Evolutionary conservation across 805 yeast genomes (phyloP), one percentile per base, ranked within the genome.

Genomic region (Candida anglica): DNA sequence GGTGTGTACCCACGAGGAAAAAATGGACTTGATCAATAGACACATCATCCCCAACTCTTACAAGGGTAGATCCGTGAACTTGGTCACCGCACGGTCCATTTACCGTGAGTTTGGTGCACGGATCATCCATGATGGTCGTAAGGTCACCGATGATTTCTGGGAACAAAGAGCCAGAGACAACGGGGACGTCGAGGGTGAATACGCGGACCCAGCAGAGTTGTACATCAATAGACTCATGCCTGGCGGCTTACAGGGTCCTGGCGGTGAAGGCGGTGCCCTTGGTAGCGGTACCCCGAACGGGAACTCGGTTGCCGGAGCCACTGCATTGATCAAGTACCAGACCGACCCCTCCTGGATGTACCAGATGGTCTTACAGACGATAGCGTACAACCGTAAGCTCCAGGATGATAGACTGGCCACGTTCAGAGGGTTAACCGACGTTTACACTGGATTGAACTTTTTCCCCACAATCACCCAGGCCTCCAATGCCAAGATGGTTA

Each of bases 21-120:
- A 91, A 54, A 75, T 75, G 61, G 91, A 86, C 48, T 64, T 93
- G 48, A 86, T 93, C 30, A 79, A 79, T 27, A 73, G 94, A 23
- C 86, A 83, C 17, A 67, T 86, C 27, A 75, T 93, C 44, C 96
- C 98, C 2, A 83, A 81, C 44, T 84, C 96, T 2, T 91, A 87
- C 59, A 87, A 87, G 60, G 93, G 95, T 30, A 74, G 98, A 46
- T 75, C 87, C 1, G 89, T 93, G 22, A 89, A 93, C 39, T 66
- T 91, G 26, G 95, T 93, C 5, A 81, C 97, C 5, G 97, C 98
- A 0, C 75, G 94, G 37, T 81, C 94, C 11, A 79, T 88, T 2
- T 93, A 75, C 61, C 73, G 88, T 43, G 98, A 89, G 60, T 91
- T 93, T 66, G 98, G 98, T 4, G 85, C 95, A 16, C 77, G 77